Base-by-base conservation (phyloP, 306 rosid genomes). In the Hylodesmum podocarpum region DNA sequence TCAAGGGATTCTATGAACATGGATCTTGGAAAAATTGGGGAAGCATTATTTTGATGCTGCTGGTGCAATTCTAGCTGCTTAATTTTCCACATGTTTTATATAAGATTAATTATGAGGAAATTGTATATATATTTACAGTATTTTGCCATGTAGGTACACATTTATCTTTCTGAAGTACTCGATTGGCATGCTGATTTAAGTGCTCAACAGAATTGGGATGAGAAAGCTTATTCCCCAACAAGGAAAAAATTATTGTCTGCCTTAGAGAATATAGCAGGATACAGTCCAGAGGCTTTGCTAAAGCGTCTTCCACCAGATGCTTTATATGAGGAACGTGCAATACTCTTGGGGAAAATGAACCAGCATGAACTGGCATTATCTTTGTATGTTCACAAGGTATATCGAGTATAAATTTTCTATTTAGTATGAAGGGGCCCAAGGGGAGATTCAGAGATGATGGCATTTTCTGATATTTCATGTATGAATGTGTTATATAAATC, bases 351-450 rank as follows among this genome's bases (percentile, higher is more conserved):
- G 36, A 96, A 91, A 86, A 89, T 96, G 94, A 93, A 93, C 82
- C 98, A 92, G 73, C 99, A 96, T 85, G 97, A 96, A 87, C 87
- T 96, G 77, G 97, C 99, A 68, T 80, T 96, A 49, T 91, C 98
- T 70, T 81, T 93, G 41, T 93, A 92, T 82, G 98, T 96, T 77
- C 98, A 91, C 15, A 96, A 96, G 97, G 99, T 96, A 87, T 55
- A 73, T 66, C 29, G 9, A 49, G 27, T 72, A 33, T 15, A 82
- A 21, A 39, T 55, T 33, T 6, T 61, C 11, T 59, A 19, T 68
- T 70, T 40, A 69, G 0, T 69, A 33, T 27, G 40, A 58, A 46
- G 50, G 63, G 8, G n/a, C 33, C 21, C 33, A 58, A 46, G 50
- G 63, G 8, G n/a, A 40, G 58, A 27, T 65, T 64, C 81, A 6